Conservation (phyloP, 163 green algal genomes). For the Volvox carteri region DNA sequence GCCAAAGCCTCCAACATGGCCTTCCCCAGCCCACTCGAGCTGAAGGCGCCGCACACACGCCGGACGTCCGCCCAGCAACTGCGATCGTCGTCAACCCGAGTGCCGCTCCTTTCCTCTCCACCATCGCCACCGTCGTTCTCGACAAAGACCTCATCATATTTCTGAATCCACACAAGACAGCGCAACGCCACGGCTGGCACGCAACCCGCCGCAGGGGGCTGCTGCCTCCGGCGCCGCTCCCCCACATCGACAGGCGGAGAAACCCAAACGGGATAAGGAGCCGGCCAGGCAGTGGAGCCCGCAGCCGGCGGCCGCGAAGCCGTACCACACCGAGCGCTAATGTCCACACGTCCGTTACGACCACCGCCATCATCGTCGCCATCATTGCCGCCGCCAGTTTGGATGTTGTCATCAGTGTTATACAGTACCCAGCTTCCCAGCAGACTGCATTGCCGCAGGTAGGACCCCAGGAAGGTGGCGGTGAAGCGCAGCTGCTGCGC, state of each 20-base stretch:
- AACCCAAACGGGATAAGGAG: background rate
- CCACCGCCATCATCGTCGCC: background rate
- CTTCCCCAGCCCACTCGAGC: background rate
- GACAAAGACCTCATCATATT: background rate
- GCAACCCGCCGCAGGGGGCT: background rate
- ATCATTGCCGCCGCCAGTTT: too few species aligned
- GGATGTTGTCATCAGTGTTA: background rate
- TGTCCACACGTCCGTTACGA: background rate
- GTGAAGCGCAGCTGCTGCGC: slow-evolving; percentile 7
- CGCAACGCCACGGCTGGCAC: background rate
- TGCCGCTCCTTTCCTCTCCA: background rate
- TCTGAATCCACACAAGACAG: background rate
- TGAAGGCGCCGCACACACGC: background rate
- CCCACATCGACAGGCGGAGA: background rate
- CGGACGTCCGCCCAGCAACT: background rate
- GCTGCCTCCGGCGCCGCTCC: background rate
- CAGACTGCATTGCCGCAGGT: slow-evolving; percentile 6
- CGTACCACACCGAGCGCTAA: background rate
- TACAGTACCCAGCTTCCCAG: slow-evolving; percentile 34
- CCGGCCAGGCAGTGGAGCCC: background rate
- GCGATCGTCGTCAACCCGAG: background rate
- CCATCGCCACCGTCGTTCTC: background rate
- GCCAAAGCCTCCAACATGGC: background rate
- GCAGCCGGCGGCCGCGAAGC: background rate
- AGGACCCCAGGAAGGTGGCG: background rate